Base-by-base conservation (phyloP, 2,329 filamentous ascomycete genomes). In the Stachybotrys echinatus region DNA sequence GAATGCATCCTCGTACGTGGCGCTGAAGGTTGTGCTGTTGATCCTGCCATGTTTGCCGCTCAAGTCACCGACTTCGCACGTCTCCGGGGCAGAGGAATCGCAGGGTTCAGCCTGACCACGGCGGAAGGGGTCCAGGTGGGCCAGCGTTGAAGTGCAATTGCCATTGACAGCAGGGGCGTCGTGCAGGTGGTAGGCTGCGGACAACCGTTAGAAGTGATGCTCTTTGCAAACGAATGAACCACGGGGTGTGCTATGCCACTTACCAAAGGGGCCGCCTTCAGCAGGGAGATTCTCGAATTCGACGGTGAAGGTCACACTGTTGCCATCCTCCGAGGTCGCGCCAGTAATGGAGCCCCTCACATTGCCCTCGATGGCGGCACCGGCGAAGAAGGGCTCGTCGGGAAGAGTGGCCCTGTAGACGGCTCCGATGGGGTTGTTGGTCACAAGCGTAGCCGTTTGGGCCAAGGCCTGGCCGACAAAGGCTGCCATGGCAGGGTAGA, bases 11-110 rank as follows among this genome's bases (percentile, higher is more conserved):
- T 66, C 61, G 68, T 80, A 87, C 45, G 67, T 70, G 49, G 64
- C 67, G 23, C 64, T 61, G 61, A 76, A 84, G 12, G 75, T 70
- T 54, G 76, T 74, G 23, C 67, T 64, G 22, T 66, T 73, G 59
- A 88, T 78, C 52, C 75, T 74, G 54, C 87, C 87, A 60, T 86
- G 73, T 72, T 92, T 92, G 62, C 88, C 88, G 58, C 81, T 80
- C 50, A 91, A 74, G 64, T 92, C 88, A 55, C 89, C 88, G 12
- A 88, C 81, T 68, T 92, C 82, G 72, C 88, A 94, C 10, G 80
- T 83, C 53, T 79, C 67, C 7, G 84, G 84, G 6, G 70, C 62
- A 10, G 63, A 58, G 12, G 69, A 37, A 60, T 89, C 74, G 69
- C 88, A 92, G 5, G 76, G 59, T 5, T 83, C 73, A 2, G 67